These are phyloP conservation scores for Gnetum montanum DNA, from an alignment of 75 land plant genomes.

Conservation along the genomic window DNA sequence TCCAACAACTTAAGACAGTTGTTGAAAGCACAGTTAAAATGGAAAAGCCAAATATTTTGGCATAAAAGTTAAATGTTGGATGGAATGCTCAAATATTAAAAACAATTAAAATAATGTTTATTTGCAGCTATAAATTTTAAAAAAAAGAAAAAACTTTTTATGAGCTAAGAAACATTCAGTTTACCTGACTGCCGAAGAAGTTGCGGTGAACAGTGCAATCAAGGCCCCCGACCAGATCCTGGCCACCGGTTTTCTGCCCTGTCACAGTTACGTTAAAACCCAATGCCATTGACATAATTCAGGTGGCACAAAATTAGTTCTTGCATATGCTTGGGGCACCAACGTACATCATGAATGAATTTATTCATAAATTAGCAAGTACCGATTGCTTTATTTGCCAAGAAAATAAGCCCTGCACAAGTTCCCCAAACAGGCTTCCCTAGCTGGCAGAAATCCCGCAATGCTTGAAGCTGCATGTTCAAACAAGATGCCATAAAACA, in stretches of 20 bases:
- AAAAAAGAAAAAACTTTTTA: neutral
- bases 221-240: conserved; percentile 87
- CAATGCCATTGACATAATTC: too few species aligned
- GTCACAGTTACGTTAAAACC: conserved; percentile 8
- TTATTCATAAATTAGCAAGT: conserved; percentile 11
- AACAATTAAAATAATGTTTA: too few species aligned
- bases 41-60: too few species aligned
- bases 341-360: neutral
- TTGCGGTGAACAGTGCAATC: conserved; percentile 94
- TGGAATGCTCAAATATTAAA: too few species aligned
- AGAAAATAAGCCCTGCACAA: conserved; percentile 95
- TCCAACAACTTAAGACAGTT: too few species aligned
- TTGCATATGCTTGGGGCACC: too few species aligned
- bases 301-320: too few species aligned
- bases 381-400: conserved; percentile 87
- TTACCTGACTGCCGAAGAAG: conserved; percentile 95
- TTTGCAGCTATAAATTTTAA: too few species aligned
- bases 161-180: neutral
- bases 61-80: too few species aligned
- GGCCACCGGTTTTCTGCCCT: conserved; percentile 95
- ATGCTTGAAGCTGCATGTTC: conserved; percentile 69
- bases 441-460: conserved; percentile 66
- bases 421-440: conserved; percentile 99
- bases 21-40: too few species aligned
- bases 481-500: neutral